Evolutionary conservation across 139 green algal species (phyloP), one percentile per base, ranked within the genome.

Genomic region (Chlorella vulgaris): DNA sequence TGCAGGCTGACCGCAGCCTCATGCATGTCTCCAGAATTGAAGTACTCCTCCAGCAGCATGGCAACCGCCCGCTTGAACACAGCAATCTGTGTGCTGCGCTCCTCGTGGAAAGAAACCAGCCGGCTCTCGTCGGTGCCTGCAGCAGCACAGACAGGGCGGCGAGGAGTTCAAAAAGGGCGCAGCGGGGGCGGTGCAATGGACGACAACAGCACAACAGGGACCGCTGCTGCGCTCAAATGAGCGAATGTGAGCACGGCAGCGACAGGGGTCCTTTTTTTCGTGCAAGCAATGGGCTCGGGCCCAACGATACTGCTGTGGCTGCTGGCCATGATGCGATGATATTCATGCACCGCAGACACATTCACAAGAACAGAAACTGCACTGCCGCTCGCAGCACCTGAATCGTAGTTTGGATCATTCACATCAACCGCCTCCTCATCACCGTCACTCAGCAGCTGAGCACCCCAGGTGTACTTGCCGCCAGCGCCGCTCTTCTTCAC

Each of bases 391-490:
- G 13, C 15, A 10, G 47, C 15, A 80, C 94, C 94, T 2, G 84
- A 91, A 84, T 97, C 89, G 69, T 95, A 97, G 84, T 97, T 98
- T 35, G 94, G 94, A 86, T 98, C 94, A 61, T 90, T 91, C 19
- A 77, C 83, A 88, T 96, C 91, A 22, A 93, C 36, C 36, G 79
- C 81, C 29, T 58, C 62, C 22, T 85, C 76, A 2, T 83, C 76
- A 33, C 86, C 77, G 24, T 89, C 86, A 18, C 42, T 31, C 62
- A 82, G 19, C 76, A 82, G 22, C 51, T 89, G 42, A 3, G 51
- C 60, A 29, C 93, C 94, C 95, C 95, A 98, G 0, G 93, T 97
- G 84, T 88, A 97, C 84, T 95, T 96, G 58, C 95, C 95, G 18
- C 94, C 94, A 4, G 68, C 91, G 0, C 94, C 94, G 42, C 86